Base-by-base conservation (phyloP, 805 yeast species). In the Yarrowia osloensis region DNA sequence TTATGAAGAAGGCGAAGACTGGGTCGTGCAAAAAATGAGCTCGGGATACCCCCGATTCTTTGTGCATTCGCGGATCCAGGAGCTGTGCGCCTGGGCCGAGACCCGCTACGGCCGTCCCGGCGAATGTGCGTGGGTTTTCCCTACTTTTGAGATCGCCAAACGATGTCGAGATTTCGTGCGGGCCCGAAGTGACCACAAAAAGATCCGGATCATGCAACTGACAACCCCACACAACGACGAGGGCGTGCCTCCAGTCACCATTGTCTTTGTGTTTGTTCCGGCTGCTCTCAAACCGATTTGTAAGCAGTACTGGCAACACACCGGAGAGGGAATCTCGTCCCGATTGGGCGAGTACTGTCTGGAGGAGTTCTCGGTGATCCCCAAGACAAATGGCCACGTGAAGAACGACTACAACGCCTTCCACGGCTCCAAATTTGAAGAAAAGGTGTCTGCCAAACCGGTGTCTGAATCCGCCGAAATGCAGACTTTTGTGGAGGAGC, bases 251-350 rank as follows among this genome's bases (percentile, higher is more conserved):
- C 94, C 66, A 28, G 65, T 66, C 9, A 61, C 67, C 5, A 84
- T 94, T 66, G 88, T 93, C 0, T 89, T 86, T 22, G 91, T 92
- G n/a, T 87, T 95, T 69, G 90, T 89, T 73, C 90, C 90, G 1
- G 76, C 80, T 1, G 79, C 81, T 3, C 86, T 82, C 68, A 86
- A 81, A 69, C 76, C 85, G 1, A 76, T 89, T 4, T 93, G 95
- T 44, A 92, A 91, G 74, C 86, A 86, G 72, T 95, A 91, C 78
- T 95, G 99, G 99, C 98, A 94, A 76, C 97, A 93, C 74, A 81
- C 97, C 0, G 99, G 99, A 29, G 98, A 94, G 77, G 97, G 97
- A n/a, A 85, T 95, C 29, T 90, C 97, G 17, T 90, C 97, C 39
- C 81, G 98, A 72, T 79, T 88, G 75, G 98, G 92, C 0, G 97